These are phyloP conservation scores for Moesziomyces parantarcticus DNA, from an alignment of 1,284 basidiomycete genomes.

Conservation along the genomic window DNA sequence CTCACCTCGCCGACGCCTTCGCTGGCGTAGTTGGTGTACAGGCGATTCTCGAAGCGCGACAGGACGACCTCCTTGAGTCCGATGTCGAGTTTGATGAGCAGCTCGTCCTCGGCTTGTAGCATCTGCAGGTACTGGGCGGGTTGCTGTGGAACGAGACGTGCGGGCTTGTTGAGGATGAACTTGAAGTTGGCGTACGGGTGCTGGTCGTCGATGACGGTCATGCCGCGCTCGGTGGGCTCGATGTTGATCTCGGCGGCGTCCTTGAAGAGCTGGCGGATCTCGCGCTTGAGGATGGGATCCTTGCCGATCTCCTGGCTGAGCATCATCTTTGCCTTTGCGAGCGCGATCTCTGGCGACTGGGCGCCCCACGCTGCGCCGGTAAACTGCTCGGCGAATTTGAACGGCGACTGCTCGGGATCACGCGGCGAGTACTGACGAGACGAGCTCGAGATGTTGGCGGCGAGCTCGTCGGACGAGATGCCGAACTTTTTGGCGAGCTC, in stretches of 20 bases:
- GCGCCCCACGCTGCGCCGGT: slow-evolving; percentile 48
- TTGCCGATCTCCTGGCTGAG: slow-evolving; percentile 90
- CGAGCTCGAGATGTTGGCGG: slow-evolving; percentile 78
- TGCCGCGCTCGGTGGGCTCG: slow-evolving; percentile 89
- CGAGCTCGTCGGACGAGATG: slow-evolving; percentile 80
- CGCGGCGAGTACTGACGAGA: slow-evolving; percentile 75
- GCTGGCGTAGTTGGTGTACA: slow-evolving; percentile 85
- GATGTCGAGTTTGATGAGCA: slow-evolving; percentile 82
- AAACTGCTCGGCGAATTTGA: slow-evolving; percentile 63
- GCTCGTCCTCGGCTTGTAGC: slow-evolving; percentile 87
- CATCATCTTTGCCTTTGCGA: slow-evolving; percentile 78
- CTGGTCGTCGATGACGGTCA: slow-evolving; percentile 86
- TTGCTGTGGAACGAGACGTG: slow-evolving; percentile 74
- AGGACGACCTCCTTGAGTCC: slow-evolving; percentile 70
- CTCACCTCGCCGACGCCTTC: slow-evolving; percentile 86
- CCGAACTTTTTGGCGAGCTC: slow-evolving; percentile 84
- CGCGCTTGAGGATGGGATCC: slow-evolving; percentile 86
- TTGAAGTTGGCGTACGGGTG: slow-evolving; percentile 95
- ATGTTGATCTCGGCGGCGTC: slow-evolving; percentile 82
- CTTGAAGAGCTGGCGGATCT: slow-evolving; percentile 82
- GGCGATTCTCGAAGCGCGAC: slow-evolving; percentile 59
- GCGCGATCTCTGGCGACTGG: slow-evolving; percentile 45
- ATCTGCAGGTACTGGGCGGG: slow-evolving; percentile 87
- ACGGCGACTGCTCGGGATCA: slow-evolving; percentile 66
- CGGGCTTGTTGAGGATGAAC: slow-evolving; percentile 86